Base-by-base conservation (phyloP, 148 eudicot species). In the Diospyros lotus region DNA sequence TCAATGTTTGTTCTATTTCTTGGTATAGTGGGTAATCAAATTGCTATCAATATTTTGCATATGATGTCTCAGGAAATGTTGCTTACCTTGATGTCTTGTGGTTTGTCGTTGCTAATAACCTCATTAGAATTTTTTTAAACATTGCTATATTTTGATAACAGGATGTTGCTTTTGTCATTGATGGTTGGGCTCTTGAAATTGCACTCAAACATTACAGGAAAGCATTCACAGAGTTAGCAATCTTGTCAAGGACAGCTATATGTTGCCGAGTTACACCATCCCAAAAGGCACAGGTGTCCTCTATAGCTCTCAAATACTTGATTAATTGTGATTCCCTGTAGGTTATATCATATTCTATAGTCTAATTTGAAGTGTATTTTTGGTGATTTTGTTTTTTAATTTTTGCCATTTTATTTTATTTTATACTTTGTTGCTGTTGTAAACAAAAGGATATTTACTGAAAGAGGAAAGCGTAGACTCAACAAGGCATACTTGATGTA, bases 241-340 rank as follows among this genome's bases (percentile, higher is more conserved):
- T 93, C 78, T 78, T 91, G 80, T 91, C 99, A 73, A 89, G 88
- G 77, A 96, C 99, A 71, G 98, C 99, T 59, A 89, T 96, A 80
- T 96, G 98, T 77, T 96, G 99, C 78, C 99, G 99, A 60, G 97
- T 89, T 66, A 96, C 99, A 58, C 99, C 99, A 77, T 93, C 99
- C 13, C 99, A 96, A 83, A 96, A 96, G 76, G 99, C 99, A 9
- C 99, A 96, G 99, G 99, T 93, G 65, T 67, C 53, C 74, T 18
- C 77, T 65, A 13, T 68, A 56, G 71, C 38, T 69, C 76, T 40
- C 38, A 38, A 45, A 69, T 54, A 51, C 18, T 58, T 66, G 64
- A 9, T 53, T 9, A 12, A 7, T 4, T 42, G 11, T 3, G 39
- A 17, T 43, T 28, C 18, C 15, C 40, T 39, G 62, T 60, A 39